Conservation (phyloP, 2,329 filamentous ascomycete species). For the Cladophialophora yegresii region DNA sequence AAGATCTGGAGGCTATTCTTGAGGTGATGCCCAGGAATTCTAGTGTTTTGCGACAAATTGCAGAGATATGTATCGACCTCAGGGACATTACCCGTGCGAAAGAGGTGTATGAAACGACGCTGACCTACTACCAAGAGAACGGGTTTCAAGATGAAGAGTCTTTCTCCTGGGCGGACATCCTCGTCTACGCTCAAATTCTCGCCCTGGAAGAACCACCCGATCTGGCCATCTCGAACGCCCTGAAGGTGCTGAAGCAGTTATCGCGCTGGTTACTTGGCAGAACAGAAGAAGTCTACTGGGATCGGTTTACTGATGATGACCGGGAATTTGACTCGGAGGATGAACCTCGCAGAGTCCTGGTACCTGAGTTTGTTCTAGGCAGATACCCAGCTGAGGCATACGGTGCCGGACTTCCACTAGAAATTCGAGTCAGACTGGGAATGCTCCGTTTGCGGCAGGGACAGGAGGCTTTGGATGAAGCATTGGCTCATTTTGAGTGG, state of each 20-base stretch:
- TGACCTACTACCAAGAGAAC: constrained; percentile 52
- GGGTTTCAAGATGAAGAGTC: constrained; percentile 46
- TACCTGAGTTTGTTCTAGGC: constrained; percentile 62
- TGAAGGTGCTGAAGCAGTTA: constrained; percentile 69
- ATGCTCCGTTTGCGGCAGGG: constrained; percentile 75
- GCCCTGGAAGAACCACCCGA: constrained; percentile 58
- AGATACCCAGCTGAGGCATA: constrained; percentile 62
- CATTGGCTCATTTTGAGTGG: constrained; percentile 70
- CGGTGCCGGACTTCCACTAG: constrained; percentile 72
- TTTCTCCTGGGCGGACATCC: constrained; percentile 76
- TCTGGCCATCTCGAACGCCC: constrained; percentile 53
- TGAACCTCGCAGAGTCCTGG: constrained; percentile 63
- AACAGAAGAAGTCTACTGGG: constrained; percentile 74
- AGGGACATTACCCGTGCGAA: constrained; percentile 53
- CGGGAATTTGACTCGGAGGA: constrained; percentile 84
- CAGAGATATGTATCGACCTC: constrained; percentile 58
- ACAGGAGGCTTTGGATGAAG: constrained; percentile 65
- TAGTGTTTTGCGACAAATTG: constrained; percentile 57
- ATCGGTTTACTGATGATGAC: constrained; percentile 68
- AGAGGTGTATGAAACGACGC: constrained; percentile 55
- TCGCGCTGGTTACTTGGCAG: constrained; percentile 82
- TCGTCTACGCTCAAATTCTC: constrained; percentile 81
- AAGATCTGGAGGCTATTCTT: constrained; percentile 58
- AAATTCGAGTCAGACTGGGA: constrained; percentile 81
- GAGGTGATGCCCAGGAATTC: constrained; percentile 57